Evolutionary conservation across 2,329 filamentous ascomycete species (phyloP).

Genomic region (Paecilomyces niveus): DNA sequence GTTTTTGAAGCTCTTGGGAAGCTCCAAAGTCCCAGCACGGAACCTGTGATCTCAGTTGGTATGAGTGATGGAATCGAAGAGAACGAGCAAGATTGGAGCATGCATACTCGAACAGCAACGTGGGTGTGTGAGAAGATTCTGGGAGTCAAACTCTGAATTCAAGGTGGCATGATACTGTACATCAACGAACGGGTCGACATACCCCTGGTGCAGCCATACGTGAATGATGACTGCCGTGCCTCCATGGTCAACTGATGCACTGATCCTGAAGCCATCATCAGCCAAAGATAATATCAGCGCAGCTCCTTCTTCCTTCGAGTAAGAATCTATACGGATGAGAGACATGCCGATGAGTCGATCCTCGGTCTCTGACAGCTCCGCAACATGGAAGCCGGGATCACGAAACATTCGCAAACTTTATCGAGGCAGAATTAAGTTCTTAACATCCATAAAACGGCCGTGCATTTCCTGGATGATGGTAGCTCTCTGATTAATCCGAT

Average conservation of each 20-base stretch:
- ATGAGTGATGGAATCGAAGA: slow-evolving; percentile 13
- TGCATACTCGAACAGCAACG: slow-evolving; percentile 37
- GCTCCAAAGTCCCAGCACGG: slow-evolving; percentile 10
- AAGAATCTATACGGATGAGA: no score
- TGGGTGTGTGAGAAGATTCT: slow-evolving; percentile 39
- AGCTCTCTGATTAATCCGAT: background rate
- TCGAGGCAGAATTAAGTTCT: background rate
- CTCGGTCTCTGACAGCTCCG: background rate
- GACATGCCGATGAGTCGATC: background rate
- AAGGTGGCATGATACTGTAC: background rate
- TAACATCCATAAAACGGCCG: background rate
- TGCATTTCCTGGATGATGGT: background rate
- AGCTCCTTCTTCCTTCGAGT: background rate
- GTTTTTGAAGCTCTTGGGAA: slow-evolving; percentile 52
- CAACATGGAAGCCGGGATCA: background rate
- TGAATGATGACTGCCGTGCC: background rate
- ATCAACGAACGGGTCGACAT: background rate
- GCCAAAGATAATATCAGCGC: background rate
- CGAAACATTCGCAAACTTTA: no score
- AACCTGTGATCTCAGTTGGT: background rate
- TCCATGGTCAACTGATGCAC: background rate
- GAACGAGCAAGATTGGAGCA: slow-evolving; percentile 25
- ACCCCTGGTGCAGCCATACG: background rate
- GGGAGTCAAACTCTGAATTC: slow-evolving; percentile 6
- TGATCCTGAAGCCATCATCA: background rate